phyloP scores from a whole-genome alignment of 768 basidiomycete species.

The Mrakia blollopis region DNA sequence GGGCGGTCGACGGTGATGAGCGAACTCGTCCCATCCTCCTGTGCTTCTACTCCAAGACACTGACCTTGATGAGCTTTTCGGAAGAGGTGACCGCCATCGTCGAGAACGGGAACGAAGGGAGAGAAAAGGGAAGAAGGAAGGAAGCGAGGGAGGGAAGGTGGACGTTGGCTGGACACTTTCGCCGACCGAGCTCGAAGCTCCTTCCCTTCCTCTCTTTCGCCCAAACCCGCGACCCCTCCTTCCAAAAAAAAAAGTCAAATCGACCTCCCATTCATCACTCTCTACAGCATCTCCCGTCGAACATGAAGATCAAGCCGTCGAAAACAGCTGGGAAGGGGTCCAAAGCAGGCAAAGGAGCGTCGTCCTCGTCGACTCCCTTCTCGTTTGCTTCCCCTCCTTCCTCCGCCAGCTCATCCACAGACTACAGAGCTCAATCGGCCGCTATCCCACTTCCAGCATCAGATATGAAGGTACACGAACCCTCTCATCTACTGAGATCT shows the following conservation, averaged over 20 bases:
- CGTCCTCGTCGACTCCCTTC: neutral
- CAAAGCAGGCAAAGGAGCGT: too few species aligned
- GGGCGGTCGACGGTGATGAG: neutral
- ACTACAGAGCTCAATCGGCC: neutral
- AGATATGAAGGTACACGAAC: neutral
- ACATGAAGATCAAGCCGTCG: neutral
- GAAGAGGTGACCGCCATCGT: conserved; percentile 31
- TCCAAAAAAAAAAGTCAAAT: neutral
- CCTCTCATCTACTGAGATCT: neutral
- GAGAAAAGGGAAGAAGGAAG: conserved; percentile 12
- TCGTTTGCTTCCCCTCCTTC: neutral
- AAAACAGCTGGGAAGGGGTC: neutral
- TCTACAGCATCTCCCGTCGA: neutral
- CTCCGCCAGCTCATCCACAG: neutral
- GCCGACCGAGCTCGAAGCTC: neutral
- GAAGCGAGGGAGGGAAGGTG: neutral
- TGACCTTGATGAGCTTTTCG: conserved; percentile 34
- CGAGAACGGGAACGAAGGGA: neutral
- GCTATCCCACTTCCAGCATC: conserved; percentile 7
- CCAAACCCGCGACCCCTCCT: neutral
- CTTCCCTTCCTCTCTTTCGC: neutral
- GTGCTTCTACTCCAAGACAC: neutral
- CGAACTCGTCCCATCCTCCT: too few species aligned
- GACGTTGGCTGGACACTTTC: neutral
- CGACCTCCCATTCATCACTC: neutral